A percentile compares a stretch with the other conserved stretches of the same genome.
These are phyloP conservation scores for Talaromyces sp. DNA, from an alignment of 2,329 filamentous ascomycete species.

Conservation along the genomic window DNA sequence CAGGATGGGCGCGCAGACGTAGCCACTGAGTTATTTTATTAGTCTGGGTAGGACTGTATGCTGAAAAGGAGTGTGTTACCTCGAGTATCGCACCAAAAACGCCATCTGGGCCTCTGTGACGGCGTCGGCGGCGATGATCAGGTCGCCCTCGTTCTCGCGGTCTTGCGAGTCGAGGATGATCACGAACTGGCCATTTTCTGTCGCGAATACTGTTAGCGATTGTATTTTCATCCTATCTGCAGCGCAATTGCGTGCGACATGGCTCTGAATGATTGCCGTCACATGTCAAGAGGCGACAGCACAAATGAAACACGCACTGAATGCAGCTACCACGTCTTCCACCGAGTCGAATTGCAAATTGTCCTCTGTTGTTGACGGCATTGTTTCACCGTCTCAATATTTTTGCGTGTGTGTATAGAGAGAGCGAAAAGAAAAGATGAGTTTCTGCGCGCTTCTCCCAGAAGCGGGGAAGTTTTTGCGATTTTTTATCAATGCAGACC, in stretches of 20 bases:
- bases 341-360: conserved; percentile 36
- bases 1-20: conserved; percentile 82
- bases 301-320: conserved; percentile 27
- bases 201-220: not conserved
- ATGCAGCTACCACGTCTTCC: conserved; percentile 37
- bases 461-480: not conserved
- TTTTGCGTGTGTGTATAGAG: not conserved
- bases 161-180: conserved; percentile 88
- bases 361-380: conserved; percentile 19
- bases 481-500: not conserved
- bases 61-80: conserved; percentile 23
- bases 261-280: not conserved
- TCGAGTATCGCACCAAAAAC: conserved; percentile 89
- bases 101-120: conserved; percentile 88
- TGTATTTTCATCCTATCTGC: not conserved
- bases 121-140: conserved; percentile 85
- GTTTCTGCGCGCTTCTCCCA: not conserved
- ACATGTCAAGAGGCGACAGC: not conserved
- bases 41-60: not conserved
- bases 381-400: not conserved
- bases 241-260: not conserved
- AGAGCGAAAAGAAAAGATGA: not conserved
- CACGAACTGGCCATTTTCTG: conserved; percentile 82
- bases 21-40: conserved; percentile 51
- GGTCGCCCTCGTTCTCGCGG: conserved; percentile 96